Evolutionary conservation across 345 rosid genomes (phyloP), one percentile per base, ranked within the genome.

Genomic region (Hevea brasiliensis): DNA sequence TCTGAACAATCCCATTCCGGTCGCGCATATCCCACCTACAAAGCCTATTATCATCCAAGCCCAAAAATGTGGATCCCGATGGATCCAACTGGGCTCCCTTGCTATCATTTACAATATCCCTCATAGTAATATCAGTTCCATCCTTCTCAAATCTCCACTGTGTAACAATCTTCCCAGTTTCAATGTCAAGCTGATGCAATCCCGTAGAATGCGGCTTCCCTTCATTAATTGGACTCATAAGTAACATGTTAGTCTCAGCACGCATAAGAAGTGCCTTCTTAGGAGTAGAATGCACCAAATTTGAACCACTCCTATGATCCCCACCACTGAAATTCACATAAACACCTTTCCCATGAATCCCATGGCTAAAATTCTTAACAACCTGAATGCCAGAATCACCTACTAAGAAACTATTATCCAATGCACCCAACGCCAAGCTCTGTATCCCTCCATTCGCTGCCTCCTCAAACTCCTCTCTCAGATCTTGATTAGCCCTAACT

Each of bases 21-120:
- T 92, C 99, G 71, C 99, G 96, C 98, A 95, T 95, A 79, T 95
- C 99, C 99, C 99, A 95, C 81, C 99, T 86, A 67, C 99, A 92
- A 74, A 95, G 98, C 84, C 96, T 85, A 74, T 91, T 95, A 77
- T 91, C 89, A 81, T 95, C 99, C 78, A 95, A 70, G 68, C 99
- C 99, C 74, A 93, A 85, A 81, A 95, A 93, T 8, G 99, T 92
- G 0, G 99, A 90, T 14, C 98, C 97, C 40, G 98, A 84, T 20
- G 99, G 98, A 77, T 95, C 98, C 91, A 95, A 74, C 76, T 95
- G 99, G 4, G 90, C 93, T 35, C 94, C 96, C 84, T 95, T 95
- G 71, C 90, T 89, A 77, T 95, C 99, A 79, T 95, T 95, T 17
- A 85, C 76, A 64, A 95, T 95, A 71, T 95, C 99, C 81, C 89